phyloP scores from a whole-genome alignment of 1,284 basidiomycete species.

The Naganishia sp. region DNA sequence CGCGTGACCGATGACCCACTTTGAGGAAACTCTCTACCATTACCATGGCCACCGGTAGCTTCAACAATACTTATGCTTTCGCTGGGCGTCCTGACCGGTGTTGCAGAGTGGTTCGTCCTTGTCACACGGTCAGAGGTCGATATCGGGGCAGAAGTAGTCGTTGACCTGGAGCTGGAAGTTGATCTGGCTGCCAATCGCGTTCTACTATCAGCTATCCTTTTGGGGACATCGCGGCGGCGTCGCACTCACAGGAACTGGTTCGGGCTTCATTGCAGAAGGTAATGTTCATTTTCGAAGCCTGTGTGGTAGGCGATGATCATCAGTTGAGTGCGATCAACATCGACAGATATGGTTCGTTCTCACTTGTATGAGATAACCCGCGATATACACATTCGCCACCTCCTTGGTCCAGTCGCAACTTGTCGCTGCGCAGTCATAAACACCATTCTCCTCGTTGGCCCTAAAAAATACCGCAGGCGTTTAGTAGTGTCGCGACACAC shows the following conservation, averaged over 20 bases:
- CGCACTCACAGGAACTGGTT: not conserved
- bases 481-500: too few species aligned
- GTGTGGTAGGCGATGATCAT: not conserved
- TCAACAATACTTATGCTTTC: too few species aligned
- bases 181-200: not conserved
- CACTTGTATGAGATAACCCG: conserved; percentile 19
- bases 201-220: too few species aligned
- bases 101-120: not conserved
- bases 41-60: too few species aligned
- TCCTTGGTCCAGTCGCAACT: conserved; percentile 18
- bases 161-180: not conserved
- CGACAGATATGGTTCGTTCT: not conserved
- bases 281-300: conserved; percentile 16
- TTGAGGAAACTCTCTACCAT: too few species aligned
- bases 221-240: too few species aligned
- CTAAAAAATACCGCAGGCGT: not conserved
- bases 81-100: not conserved
- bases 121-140: not conserved
- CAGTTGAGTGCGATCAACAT: not conserved
- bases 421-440: conserved; percentile 18
- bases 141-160: not conserved
- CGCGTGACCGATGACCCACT: too few species aligned
- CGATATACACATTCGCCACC: conserved; percentile 16
- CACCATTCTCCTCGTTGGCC: conserved; percentile 18
- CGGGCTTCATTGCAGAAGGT: conserved; percentile 2